phyloP scores from a whole-genome alignment of 495 filamentous ascomycete species.

The Annulohypoxylon moriforme region DNA sequence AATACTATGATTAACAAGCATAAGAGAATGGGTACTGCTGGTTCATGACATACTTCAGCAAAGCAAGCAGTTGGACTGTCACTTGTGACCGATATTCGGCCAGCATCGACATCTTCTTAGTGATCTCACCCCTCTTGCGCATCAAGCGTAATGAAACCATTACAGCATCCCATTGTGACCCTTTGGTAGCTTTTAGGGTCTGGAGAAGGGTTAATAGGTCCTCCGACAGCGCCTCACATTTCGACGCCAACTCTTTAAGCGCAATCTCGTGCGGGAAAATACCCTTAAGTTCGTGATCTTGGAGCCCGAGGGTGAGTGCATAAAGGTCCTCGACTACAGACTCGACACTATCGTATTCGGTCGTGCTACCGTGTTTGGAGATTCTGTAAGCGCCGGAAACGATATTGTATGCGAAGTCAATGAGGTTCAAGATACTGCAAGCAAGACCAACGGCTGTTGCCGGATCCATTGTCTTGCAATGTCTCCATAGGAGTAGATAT shows the following conservation, averaged over 20 bases:
- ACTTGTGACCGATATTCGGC: constrained; percentile 1
- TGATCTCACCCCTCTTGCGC: neutral
- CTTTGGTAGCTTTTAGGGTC: neutral
- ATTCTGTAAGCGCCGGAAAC: neutral
- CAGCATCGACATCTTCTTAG: neutral
- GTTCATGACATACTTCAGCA: neutral
- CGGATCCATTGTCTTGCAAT: neutral
- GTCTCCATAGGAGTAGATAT: neutral
- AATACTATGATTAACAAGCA: neutral
- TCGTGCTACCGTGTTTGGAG: neutral
- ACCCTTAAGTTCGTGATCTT: neutral
- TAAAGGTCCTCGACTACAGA: neutral
- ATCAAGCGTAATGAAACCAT: neutral
- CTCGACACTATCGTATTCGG: neutral
- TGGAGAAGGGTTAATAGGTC: neutral
- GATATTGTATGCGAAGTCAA: neutral
- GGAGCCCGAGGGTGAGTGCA: neutral
- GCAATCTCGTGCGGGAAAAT: neutral
- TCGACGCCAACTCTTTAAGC: neutral
- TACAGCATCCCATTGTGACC: neutral
- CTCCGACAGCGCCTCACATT: neutral
- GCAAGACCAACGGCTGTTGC: constrained; percentile 5
- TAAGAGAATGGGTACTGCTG: neutral
- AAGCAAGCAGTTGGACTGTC: neutral
- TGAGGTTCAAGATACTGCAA: neutral